phyloP scores from a whole-genome alignment of 176 grass and related monocot species.

The Juncus inflexus region DNA sequence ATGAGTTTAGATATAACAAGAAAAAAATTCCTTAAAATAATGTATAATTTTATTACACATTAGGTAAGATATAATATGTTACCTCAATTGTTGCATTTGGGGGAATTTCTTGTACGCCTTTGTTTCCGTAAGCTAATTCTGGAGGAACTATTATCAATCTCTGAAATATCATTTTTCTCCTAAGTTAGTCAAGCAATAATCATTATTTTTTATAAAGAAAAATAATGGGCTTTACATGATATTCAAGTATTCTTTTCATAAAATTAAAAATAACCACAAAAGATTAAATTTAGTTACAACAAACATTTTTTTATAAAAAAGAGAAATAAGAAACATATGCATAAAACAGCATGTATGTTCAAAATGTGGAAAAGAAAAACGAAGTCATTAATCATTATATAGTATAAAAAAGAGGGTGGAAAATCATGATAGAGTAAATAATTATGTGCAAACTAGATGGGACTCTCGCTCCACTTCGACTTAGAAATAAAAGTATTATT shows the following conservation, averaged over 20 bases:
- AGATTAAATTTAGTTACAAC: not conserved
- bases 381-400: not conserved
- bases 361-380: not conserved
- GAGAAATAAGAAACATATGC: too few species aligned
- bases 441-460: too few species aligned
- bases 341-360: too few species aligned
- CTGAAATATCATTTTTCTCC: slow-evolving; percentile 37
- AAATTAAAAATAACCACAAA: not conserved
- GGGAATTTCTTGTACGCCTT: slow-evolving; percentile 95
- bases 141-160: slow-evolving; percentile 92
- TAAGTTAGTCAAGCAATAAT: not conserved
- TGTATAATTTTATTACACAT: too few species aligned
- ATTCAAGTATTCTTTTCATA: not conserved
- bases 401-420: too few species aligned
- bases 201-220: not conserved
- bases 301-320: not conserved
- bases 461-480: too few species aligned
- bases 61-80: slow-evolving; percentile 16
- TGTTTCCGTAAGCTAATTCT: slow-evolving; percentile 81
- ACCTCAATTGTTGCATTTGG: slow-evolving; percentile 96
- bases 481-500: too few species aligned
- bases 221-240: too few species aligned
- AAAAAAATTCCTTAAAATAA: too few species aligned
- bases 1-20: too few species aligned
- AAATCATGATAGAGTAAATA: too few species aligned